These are phyloP conservation scores for Angomonas ambiguus DNA, from an alignment of 208 protist genomes.

Conservation along the genomic window DNA sequence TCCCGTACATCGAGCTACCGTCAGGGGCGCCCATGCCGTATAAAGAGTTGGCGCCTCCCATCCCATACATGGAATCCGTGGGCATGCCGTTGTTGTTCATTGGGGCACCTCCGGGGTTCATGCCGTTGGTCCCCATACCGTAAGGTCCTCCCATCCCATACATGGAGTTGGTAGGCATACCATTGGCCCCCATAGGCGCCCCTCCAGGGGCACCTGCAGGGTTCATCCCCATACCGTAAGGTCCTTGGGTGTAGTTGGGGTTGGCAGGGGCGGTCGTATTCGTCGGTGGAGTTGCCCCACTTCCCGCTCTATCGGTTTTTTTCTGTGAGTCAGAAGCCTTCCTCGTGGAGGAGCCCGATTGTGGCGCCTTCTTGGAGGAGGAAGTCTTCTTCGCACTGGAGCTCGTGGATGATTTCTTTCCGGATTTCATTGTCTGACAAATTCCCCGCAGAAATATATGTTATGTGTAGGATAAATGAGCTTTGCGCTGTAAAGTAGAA, in stretches of 20 bases:
- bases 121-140: constrained; percentile 16
- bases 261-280: background rate
- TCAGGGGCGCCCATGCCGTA: constrained; percentile 15
- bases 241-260: too few relatives aligned
- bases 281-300: background rate
- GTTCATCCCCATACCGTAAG: too few relatives aligned
- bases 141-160: constrained; percentile 13
- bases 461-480: too few relatives aligned
- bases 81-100: background rate
- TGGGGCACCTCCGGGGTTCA: constrained; percentile 24
- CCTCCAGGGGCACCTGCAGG: too few relatives aligned
- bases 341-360: background rate
- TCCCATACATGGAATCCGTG: constrained; percentile 18
- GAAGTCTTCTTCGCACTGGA: background rate
- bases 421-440: background rate
- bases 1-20: constrained; percentile 36
- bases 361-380: background rate
- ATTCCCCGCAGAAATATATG: too few relatives aligned
- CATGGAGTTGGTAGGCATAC: constrained; percentile 10
- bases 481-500: too few relatives aligned
- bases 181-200: too few relatives aligned
- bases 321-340: background rate
- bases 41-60: constrained; percentile 19
- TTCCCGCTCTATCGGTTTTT: background rate
- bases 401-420: background rate